These are phyloP conservation scores for Taphrina wiesneri DNA, from an alignment of 1,139 yeast genomes.

Conservation along the genomic window DNA sequence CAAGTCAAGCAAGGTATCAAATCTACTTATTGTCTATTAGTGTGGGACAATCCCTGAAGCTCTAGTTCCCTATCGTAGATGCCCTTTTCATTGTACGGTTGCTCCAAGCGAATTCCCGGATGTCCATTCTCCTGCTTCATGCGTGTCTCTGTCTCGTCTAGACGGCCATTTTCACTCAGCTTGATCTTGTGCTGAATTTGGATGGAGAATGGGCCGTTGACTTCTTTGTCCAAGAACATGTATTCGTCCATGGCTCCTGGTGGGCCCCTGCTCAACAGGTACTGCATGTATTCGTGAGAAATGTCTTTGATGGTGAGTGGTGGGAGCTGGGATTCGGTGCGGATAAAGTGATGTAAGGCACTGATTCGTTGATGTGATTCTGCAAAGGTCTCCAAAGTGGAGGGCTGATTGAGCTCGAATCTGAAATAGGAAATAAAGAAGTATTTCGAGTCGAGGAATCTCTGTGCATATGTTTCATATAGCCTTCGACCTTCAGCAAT, in stretches of 20 bases:
- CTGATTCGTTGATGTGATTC: slow-evolving; percentile 38
- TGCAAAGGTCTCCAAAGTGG: slow-evolving; percentile 31
- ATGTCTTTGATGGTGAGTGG: slow-evolving; percentile 44
- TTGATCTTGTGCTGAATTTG: slow-evolving; percentile 37
- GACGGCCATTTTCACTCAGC: slow-evolving; percentile 34
- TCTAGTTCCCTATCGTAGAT: slow-evolving; percentile 25
- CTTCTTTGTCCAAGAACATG: slow-evolving; percentile 46
- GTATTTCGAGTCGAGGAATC: slow-evolving; percentile 41
- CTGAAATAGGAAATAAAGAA: slow-evolving; percentile 46
- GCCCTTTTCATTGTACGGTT: slow-evolving; percentile 25
- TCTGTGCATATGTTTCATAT: slow-evolving; percentile 40
- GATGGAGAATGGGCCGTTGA: slow-evolving; percentile 45
- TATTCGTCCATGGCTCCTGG: slow-evolving; percentile 41
- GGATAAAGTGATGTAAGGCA: slow-evolving; percentile 39
- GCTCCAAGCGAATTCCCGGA: slow-evolving; percentile 45
- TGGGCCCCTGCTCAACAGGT: slow-evolving; percentile 42
- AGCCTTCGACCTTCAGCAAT: slow-evolving; percentile 41
- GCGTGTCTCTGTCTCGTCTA: slow-evolving; percentile 35
- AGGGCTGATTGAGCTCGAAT: slow-evolving; percentile 43
- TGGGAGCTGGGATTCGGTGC: slow-evolving; percentile 42
- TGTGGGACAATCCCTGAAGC: slow-evolving; percentile 5
- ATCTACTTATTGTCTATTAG: background rate
- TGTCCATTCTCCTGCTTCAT: slow-evolving; percentile 44
- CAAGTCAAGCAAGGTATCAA: background rate
- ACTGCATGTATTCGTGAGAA: slow-evolving; percentile 43